Percentiles rank a stretch among this genome's conserved stretches.
Evolutionary conservation across 1,284 basidiomycete genomes (phyloP).

Genomic region (Cutaneotrichosporon sp.): DNA sequence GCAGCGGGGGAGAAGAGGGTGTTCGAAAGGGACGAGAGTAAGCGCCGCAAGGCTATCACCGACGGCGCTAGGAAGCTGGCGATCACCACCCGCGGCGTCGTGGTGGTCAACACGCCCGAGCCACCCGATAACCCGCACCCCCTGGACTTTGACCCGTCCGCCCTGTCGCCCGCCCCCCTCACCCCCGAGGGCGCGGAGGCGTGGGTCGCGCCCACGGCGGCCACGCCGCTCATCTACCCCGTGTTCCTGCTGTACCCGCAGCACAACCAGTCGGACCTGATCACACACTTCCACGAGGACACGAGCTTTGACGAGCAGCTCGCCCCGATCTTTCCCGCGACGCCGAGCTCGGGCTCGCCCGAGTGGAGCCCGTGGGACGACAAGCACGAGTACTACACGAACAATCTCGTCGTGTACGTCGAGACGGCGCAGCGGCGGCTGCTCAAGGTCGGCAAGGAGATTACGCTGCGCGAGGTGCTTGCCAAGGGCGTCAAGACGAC

Average conservation of each 20-base stretch:
- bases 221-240: slow-evolving; percentile 72
- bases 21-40: slow-evolving; percentile 39
- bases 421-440: slow-evolving; percentile 73
- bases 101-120: slow-evolving; percentile 42
- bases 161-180: slow-evolving; percentile 34
- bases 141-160: slow-evolving; percentile 57
- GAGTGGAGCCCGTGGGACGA: slow-evolving; percentile 74
- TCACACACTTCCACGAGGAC: slow-evolving; percentile 81
- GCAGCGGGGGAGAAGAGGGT: slow-evolving; percentile 31
- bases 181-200: slow-evolving; percentile 51
- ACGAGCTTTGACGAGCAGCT: slow-evolving; percentile 80
- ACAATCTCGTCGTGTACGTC: slow-evolving; percentile 76
- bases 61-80: slow-evolving; percentile 39
- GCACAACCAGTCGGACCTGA: slow-evolving; percentile 82
- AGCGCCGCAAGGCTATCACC: slow-evolving; percentile 35
- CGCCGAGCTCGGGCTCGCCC: slow-evolving; percentile 20
- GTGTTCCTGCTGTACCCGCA: slow-evolving; percentile 93
- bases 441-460: slow-evolving; percentile 85
- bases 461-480: slow-evolving; percentile 77
- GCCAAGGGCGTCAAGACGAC: slow-evolving; percentile 58
- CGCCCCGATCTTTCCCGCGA: slow-evolving; percentile 71
- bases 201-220: slow-evolving; percentile 60
- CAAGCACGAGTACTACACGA: slow-evolving; percentile 68
- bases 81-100: slow-evolving; percentile 40
- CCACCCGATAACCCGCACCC: slow-evolving; percentile 62